These are phyloP conservation scores for Deinandra increscens DNA, from an alignment of 129 eudicot species.

Conservation along the genomic window DNA sequence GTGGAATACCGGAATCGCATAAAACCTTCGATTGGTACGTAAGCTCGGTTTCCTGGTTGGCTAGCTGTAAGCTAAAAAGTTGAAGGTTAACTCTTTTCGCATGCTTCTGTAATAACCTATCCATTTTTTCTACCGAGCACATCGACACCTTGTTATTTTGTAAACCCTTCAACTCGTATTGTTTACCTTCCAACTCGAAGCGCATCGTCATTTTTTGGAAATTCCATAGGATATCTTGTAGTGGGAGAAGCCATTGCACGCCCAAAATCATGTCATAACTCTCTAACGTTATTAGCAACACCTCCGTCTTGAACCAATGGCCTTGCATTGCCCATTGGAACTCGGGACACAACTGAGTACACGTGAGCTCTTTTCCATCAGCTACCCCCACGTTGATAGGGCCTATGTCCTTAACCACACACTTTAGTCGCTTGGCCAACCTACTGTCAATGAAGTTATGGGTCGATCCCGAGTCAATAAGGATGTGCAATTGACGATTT, in stretches of 20 bases:
- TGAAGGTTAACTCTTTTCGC: neutral
- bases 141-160: neutral
- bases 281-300: too few species aligned
- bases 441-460: neutral
- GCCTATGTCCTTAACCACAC: too few species aligned
- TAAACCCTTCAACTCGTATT: neutral
- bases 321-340: too few species aligned
- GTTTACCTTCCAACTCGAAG: too few species aligned
- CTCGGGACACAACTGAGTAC: neutral
- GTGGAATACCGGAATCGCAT: too few species aligned
- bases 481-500: neutral
- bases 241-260: too few species aligned
- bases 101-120: neutral
- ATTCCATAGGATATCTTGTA: too few species aligned
- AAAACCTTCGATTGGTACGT: too few species aligned
- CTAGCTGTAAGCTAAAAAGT: neutral
- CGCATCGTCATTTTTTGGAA: too few species aligned
- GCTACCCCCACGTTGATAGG: constrained; percentile 7
- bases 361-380: neutral
- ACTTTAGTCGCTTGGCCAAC: neutral
- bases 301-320: too few species aligned
- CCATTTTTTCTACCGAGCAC: neutral
- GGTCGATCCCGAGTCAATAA: constrained; percentile 2
- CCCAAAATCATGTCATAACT: too few species aligned
- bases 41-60: neutral